Evolutionary conservation across 2,329 filamentous ascomycete genomes (phyloP), one percentile per base, ranked within the genome.

Genomic region (Cordyceps militaris): DNA sequence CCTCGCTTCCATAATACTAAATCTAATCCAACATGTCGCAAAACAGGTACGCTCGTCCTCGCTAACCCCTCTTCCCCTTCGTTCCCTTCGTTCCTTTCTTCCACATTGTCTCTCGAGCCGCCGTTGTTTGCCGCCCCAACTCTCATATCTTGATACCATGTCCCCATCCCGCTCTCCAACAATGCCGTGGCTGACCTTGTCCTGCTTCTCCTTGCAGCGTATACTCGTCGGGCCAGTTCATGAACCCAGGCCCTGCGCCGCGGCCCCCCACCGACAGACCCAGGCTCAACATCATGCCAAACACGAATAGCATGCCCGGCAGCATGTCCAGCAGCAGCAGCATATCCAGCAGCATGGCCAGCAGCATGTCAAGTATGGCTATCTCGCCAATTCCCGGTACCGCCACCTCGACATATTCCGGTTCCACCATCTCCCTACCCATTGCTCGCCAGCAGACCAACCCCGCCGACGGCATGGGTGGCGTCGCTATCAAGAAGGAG

Each of bases 221-320:
- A 65, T 86, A 85, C 68, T 74, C 80, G 43, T 76, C 77, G 63
- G 82, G 79, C 66, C 83, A 85, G 72, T 97, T 97, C 77, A 95
- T 97, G 89, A 97, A 97, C 73, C 91, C 94, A 61, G 91, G 94
- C 63, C 93, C 94, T 66, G 93, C 94, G 64, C 94, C 94, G 63
- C 87, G 89, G 67, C 93, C 94, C 61, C 94, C 93, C 21, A 86
- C 82, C 60, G 89, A 94, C 68, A 85, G 89, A 66, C 89, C 91
- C 61, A 87, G 89, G 68, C 83, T 96, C 64, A 86, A 86, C 66
- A 80, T 95, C 60, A 91, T 88, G 43, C 91, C 87, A 61, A 88
- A 83, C 69, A 82, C 84, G 66, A 49, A 56, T 24, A 89, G 86
- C 70, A 78, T 89, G 23, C 84, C 87, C 16, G 87, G 86, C 62